Conservation (phyloP, 306 rosid species). For the Inga leiocalycina region DNA sequence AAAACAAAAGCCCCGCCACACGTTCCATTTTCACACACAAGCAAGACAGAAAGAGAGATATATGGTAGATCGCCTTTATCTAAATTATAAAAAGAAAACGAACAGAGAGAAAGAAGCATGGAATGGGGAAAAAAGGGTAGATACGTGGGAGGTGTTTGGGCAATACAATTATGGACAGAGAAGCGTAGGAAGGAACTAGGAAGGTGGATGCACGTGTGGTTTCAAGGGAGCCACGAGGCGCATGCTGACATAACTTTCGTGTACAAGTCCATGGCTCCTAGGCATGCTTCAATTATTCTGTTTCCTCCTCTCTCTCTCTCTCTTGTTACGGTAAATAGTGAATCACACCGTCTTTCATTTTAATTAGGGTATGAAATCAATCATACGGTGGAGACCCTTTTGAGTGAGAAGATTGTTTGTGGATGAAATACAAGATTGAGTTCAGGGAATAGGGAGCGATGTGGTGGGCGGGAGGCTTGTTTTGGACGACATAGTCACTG, state of each 20-base stretch:
- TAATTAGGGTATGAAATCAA: neutral
- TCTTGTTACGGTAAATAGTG: neutral
- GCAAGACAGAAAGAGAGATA: neutral
- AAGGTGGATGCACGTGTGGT: slow-evolving; percentile 50
- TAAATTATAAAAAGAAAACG: neutral
- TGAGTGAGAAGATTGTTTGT: neutral
- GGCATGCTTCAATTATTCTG: slow-evolving; percentile 26
- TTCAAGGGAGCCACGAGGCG: slow-evolving; percentile 40
- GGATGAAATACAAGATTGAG: neutral
- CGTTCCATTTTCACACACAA: slow-evolving; percentile 6
- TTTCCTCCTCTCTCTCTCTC: neutral
- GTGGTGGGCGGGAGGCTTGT: neutral
- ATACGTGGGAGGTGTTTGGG: slow-evolving; percentile 11
- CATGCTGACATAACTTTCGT: slow-evolving; percentile 29
- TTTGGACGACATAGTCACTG: slow-evolving; percentile 7
- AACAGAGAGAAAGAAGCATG: neutral
- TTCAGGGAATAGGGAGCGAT: no score
- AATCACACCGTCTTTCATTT: slow-evolving; percentile 1
- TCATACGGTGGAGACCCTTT: neutral
- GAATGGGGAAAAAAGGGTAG: neutral
- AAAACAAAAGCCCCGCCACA: neutral
- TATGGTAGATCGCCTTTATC: neutral
- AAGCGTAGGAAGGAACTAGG: neutral
- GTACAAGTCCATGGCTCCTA: neutral
- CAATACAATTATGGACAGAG: neutral